Base-by-base conservation (phyloP, 768 basidiomycete species). In the Gloeostereum incarnatum region DNA sequence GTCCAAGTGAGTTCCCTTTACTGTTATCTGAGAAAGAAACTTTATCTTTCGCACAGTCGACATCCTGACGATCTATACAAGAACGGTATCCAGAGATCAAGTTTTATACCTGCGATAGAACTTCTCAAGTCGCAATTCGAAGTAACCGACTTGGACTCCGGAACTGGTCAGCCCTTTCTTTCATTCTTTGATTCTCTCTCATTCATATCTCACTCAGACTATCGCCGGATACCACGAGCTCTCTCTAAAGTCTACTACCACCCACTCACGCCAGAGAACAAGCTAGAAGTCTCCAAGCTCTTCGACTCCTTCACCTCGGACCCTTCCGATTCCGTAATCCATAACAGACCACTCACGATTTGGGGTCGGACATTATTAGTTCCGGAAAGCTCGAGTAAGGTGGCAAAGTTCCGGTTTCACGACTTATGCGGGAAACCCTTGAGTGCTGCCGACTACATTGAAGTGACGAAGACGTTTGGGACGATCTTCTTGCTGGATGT, bases 1-100 rank as follows among this genome's bases (percentile, higher is more conserved):
- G 1, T 98, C 93, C 38, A 99, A 99, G 94, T 96, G 42, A 52
- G 88, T 57, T n/a, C 6, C 8, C 16, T 42, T 35, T 14, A 20
- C 19, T 42, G 8, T 34, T 31, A 36, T n/a, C 44, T 35, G 38
- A n/a, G n/a, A n/a, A n/a, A n/a, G n/a, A 40, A 36, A 20, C 32
- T 27, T 11, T n/a, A 22, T 14, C 19, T 33, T 27, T 7, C 9
- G 17, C 11, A 2, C 48, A 99, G 94, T 62, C 96, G 96, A 42
- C 91, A 96, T 55, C 96, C 96, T 2, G 85, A 97, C 50, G 89
- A 97, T 21, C 69, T 99, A 1, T 99, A 99, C 68, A 93, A 94
- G 74, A 98, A 98, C 46, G 96, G 96, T 0, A 96, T 99, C 30
- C 96, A 99, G 56, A 76, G 96, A 3, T 75, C 83, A 3, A 93